Evolutionary conservation across 257 asterid species (phyloP).

Genomic region (Solanum pinnatisectum): DNA sequence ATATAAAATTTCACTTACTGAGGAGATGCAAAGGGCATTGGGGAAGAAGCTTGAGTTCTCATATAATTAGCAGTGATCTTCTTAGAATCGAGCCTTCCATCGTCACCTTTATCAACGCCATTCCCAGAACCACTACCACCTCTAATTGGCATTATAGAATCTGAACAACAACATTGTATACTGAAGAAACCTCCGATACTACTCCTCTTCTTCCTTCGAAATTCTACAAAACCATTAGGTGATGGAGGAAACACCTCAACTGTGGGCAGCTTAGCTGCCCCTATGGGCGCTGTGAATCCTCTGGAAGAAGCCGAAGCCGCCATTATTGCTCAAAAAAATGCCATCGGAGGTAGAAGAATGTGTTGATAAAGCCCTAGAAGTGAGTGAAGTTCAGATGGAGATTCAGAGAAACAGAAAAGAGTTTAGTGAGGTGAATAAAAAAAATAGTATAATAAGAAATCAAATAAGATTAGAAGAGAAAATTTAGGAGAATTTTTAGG

Average conservation of each 20-base stretch:
- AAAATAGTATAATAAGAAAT: background rate
- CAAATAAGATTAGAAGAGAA: background rate
- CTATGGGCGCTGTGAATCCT: slow-evolving; percentile 28
- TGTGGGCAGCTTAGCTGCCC: slow-evolving; percentile 21
- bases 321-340: slow-evolving; percentile 14
- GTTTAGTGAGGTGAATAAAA: background rate
- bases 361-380: background rate
- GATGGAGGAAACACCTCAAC: slow-evolving; percentile 16
- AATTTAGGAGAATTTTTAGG: background rate
- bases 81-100: slow-evolving; percentile 37
- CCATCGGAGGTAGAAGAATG: slow-evolving; percentile 6
- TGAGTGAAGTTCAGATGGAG: background rate
- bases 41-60: slow-evolving; percentile 25
- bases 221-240: slow-evolving; percentile 18
- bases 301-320: slow-evolving; percentile 50
- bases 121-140: slow-evolving; percentile 29
- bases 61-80: slow-evolving; percentile 20
- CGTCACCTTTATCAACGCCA: slow-evolving; percentile 41
- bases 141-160: slow-evolving; percentile 23
- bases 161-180: slow-evolving; percentile 48
- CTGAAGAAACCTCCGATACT: slow-evolving; percentile 1
- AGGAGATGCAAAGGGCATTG: slow-evolving; percentile 56
- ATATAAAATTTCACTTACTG: slow-evolving; percentile 20
- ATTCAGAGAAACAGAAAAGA: slow-evolving; percentile 12
- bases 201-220: slow-evolving; percentile 39